A percentile compares a stretch with the other conserved stretches of the same genome.
phyloP scores from a whole-genome alignment of 106 monocot genomes.

The Triglochin maritima region DNA sequence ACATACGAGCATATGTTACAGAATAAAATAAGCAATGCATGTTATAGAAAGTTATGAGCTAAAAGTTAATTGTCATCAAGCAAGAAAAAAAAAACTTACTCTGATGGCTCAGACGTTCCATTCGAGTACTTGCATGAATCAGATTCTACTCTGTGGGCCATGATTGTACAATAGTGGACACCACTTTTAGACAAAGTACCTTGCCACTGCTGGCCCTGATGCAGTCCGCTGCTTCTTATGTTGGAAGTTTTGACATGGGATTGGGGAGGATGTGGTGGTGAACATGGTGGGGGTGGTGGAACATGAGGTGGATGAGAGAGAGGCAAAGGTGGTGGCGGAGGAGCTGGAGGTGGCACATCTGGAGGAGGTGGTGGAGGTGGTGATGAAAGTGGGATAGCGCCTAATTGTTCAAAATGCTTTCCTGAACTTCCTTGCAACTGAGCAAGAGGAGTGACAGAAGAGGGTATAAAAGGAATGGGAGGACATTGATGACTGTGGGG shows the following conservation, averaged over 20 bases:
- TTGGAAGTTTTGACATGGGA: conserved; percentile 13
- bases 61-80: not conserved
- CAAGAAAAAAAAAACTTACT: conserved; percentile 42
- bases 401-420: conserved; percentile 32
- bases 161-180: conserved; percentile 68
- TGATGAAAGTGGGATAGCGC: conserved; percentile 12
- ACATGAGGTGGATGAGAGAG: conserved; percentile 50
- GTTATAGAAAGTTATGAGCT: not conserved
- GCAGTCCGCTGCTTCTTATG: conserved; percentile 14
- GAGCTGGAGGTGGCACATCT: conserved; percentile 39
- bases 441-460: conserved; percentile 77
- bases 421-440: conserved; percentile 44
- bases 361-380: conserved; percentile 33
- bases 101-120: conserved; percentile 54
- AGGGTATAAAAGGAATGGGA: conserved; percentile 76
- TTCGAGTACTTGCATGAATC: conserved; percentile 58
- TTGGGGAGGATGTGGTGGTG: conserved; percentile 43
- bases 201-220: conserved; percentile 45
- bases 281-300: conserved; percentile 54
- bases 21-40: not conserved
- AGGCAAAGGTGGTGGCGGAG: conserved; percentile 57
- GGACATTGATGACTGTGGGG: conserved; percentile 26
- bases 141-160: conserved; percentile 57
- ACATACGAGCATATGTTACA: not conserved
- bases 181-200: conserved; percentile 92